phyloP scores from a whole-genome alignment of 2,329 filamentous ascomycete genomes.

The Penicillium olsonii region DNA sequence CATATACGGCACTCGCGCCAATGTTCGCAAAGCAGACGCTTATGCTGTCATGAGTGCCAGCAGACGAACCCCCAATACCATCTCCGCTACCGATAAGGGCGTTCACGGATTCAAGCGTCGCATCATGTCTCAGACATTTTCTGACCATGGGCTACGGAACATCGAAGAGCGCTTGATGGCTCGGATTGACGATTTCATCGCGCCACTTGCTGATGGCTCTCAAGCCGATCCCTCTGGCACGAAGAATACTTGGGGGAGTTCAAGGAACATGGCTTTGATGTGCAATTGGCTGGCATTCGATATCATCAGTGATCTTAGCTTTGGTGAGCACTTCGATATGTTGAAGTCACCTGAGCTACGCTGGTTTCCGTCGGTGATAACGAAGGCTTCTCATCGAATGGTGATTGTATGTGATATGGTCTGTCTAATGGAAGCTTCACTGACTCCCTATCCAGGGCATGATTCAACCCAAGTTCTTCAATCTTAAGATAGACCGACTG shows the following conservation, averaged over 20 bases:
- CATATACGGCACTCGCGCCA: constrained; percentile 3
- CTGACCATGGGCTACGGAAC: neutral
- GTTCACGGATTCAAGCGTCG: constrained; percentile 12
- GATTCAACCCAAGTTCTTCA: neutral
- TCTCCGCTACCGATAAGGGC: constrained; percentile 2
- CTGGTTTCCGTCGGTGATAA: constrained; percentile 10
- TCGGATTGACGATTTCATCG: constrained; percentile 5
- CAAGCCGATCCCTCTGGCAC: neutral
- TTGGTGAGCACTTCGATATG: constrained; percentile 36
- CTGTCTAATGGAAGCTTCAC: neutral
- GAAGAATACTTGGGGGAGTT: neutral
- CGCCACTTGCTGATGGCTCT: neutral
- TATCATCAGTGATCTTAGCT: constrained; percentile 36
- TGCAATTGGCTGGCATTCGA: constrained; percentile 34
- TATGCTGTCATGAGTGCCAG: constrained; percentile 6
- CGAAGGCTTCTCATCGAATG: constrained; percentile 7
- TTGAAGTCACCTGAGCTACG: constrained; percentile 33
- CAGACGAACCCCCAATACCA: constrained; percentile 4
- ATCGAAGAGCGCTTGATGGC: constrained; percentile 8
- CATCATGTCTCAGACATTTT: constrained; percentile 7
- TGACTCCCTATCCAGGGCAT: neutral
- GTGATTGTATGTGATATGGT: neutral
- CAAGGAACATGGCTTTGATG: constrained; percentile 25
- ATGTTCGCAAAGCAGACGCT: constrained; percentile 2
- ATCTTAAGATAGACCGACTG: constrained; percentile 1